A percentile compares a stretch with the other conserved stretches of the same genome.
These are phyloP conservation scores for Circinella minor DNA, from an alignment of 371 early-diverging fungal genomes.

Conservation along the genomic window DNA sequence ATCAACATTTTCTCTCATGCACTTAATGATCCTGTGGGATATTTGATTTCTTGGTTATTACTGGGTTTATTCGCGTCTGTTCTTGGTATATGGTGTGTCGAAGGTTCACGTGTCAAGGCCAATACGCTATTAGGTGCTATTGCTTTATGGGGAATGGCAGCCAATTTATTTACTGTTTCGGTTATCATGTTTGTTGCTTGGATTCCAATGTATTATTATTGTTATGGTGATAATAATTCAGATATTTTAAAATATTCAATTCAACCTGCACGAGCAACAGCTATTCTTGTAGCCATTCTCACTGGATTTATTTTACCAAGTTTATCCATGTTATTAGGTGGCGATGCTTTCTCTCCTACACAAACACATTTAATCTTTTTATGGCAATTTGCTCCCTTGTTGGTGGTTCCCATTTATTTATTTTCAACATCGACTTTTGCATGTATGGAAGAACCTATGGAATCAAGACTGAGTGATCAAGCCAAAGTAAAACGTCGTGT, in stretches of 20 bases:
- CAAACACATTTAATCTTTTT: conserved; percentile 7
- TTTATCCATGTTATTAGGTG: conserved; percentile 1
- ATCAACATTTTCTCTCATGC: conserved; percentile 16
- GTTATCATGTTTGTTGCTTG: conserved; percentile 4
- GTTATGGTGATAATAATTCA: not conserved
- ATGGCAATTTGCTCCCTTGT: conserved; percentile 18
- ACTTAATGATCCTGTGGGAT: conserved; percentile 15
- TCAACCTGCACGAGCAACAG: conserved; percentile 7
- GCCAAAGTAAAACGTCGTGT: not conserved
- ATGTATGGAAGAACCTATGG: conserved; percentile 10
- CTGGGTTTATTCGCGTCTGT: conserved; percentile 8
- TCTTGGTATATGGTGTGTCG: conserved; percentile 11
- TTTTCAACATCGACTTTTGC: conserved; percentile 3
- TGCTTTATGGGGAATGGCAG: conserved; percentile 9
- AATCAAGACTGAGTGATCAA: conserved; percentile 7
- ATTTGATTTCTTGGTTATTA: not conserved
- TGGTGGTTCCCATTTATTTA: conserved; percentile 3
- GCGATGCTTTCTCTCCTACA: not conserved
- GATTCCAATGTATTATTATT: conserved; percentile 14
- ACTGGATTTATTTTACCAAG: conserved; percentile 15
- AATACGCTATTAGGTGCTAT: not conserved
- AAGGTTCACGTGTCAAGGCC: conserved; percentile 20
- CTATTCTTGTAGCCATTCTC: conserved; percentile 8
- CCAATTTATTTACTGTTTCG: conserved; percentile 15
- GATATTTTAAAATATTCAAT: not conserved